These are phyloP conservation scores for Tetragonia tetragonoides DNA, from an alignment of 148 eudicot genomes.

Conservation along the genomic window DNA sequence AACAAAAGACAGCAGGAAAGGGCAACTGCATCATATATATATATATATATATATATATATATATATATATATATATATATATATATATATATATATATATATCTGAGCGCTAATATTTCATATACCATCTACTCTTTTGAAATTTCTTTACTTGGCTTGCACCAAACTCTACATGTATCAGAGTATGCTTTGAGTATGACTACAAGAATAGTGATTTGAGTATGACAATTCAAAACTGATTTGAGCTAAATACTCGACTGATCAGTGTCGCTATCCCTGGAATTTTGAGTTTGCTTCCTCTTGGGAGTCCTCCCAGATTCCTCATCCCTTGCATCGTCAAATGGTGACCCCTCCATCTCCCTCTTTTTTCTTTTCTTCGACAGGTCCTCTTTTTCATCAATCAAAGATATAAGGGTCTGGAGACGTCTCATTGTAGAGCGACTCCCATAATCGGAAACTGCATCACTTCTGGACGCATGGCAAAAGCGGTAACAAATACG, in stretches of 20 bases:
- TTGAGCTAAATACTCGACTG: constrained; percentile 11
- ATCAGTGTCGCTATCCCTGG: constrained; percentile 18
- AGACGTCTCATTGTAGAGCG: constrained; percentile 45
- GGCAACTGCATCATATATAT: no score
- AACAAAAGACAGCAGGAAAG: no score
- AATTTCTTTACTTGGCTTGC: constrained; percentile 7
- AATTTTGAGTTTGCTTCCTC: constrained; percentile 29
- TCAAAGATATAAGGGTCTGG: constrained; percentile 57
- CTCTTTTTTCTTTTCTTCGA: constrained; percentile 47
- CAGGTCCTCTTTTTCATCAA: constrained; percentile 69
- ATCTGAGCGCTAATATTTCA: constrained; percentile 3
- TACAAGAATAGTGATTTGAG: neutral
- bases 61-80: no score
- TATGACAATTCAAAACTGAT: neutral
- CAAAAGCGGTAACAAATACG: constrained; percentile 48
- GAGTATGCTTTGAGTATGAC: constrained; percentile 8
- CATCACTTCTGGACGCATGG: constrained; percentile 24
- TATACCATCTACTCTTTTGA: neutral
- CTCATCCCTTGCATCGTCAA: constrained; percentile 27
- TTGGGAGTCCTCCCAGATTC: constrained; percentile 27
- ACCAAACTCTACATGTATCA: constrained; percentile 21
- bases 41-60: no score
- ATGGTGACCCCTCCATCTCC: constrained; percentile 40
- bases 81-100: no score
- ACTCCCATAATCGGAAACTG: constrained; percentile 27